A percentile compares a stretch with the other conserved stretches of the same genome.
phyloP scores from a whole-genome alignment of 352 stramenopile species.

The Proteromonas lacertae region DNA sequence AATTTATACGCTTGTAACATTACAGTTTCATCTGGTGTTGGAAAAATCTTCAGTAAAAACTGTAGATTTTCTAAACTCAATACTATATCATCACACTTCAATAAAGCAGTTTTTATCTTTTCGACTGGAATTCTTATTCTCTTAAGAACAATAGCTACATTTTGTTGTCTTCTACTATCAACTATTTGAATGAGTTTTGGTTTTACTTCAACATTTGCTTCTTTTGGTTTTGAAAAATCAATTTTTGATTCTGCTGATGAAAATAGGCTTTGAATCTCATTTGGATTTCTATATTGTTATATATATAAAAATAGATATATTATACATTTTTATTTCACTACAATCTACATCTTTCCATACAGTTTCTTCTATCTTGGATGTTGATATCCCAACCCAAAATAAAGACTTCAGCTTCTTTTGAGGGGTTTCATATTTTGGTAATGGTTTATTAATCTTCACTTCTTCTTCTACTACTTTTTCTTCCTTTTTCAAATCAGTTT shows the following conservation, averaged over 20 bases:
- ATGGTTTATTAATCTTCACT: too few species aligned
- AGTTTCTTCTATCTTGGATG: constrained; percentile 10
- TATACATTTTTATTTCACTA: constrained; percentile 33
- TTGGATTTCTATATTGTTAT: too few species aligned
- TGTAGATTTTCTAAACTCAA: constrained; percentile 24
- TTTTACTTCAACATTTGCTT: constrained; percentile 19
- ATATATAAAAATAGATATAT: constrained; percentile 17
- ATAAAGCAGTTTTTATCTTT: constrained; percentile 28
- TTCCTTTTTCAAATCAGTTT: too few species aligned
- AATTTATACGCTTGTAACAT: background rate
- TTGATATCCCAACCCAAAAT: too few species aligned
- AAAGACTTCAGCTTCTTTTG: too few species aligned
- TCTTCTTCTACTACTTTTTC: too few species aligned
- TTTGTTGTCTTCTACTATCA: constrained; percentile 79
- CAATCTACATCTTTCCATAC: constrained; percentile 36
- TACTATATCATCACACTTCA: constrained; percentile 19
- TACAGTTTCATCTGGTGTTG: background rate
- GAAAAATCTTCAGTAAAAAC: background rate
- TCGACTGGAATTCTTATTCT: constrained; percentile 59
- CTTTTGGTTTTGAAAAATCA: constrained; percentile 44
- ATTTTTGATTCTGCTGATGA: constrained; percentile 3
- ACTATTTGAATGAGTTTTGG: constrained; percentile 52
- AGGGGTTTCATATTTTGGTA: too few species aligned
- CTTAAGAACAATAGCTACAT: constrained; percentile 73
- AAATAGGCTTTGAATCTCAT: background rate